Conservation (phyloP, 208 protist genomes). For the Sergeia podlipaevii region DNA sequence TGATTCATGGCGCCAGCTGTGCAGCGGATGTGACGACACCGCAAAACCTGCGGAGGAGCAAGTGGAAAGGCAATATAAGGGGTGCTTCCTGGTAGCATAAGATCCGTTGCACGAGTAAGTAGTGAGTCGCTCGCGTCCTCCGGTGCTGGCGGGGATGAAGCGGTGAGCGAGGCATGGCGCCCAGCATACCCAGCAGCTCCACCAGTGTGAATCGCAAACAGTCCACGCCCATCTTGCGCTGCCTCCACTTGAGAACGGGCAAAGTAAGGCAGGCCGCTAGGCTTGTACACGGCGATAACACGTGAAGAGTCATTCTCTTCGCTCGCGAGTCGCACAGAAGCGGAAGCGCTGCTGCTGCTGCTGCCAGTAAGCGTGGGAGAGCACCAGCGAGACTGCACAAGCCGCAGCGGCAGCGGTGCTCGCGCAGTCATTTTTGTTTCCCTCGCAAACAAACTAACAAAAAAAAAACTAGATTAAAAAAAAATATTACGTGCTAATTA, state of each 20-base stretch:
- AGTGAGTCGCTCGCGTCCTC: slow-evolving; percentile 59
- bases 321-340: slow-evolving; percentile 1
- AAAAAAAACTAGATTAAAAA: too few species aligned
- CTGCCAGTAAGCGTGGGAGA: neutral
- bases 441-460: neutral
- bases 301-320: neutral
- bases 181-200: slow-evolving; percentile 8
- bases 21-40: neutral
- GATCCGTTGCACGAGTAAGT: slow-evolving; percentile 32
- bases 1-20: slow-evolving; percentile 21
- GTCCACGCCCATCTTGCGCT: slow-evolving; percentile 19
- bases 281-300: slow-evolving; percentile 51
- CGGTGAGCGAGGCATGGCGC: neutral
- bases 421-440: slow-evolving; percentile 40
- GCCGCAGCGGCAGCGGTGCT: slow-evolving; percentile 36
- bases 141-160: neutral
- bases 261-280: slow-evolving; percentile 57
- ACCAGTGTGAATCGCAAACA: slow-evolving; percentile 19
- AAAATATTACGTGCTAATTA: too few species aligned
- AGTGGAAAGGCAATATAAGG: slow-evolving; percentile 27
- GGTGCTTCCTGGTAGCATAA: slow-evolving; percentile 29
- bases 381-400: slow-evolving; percentile 26
- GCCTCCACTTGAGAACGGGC: slow-evolving; percentile 36
- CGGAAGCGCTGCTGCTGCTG: neutral
- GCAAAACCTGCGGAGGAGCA: slow-evolving; percentile 17